A percentile compares a stretch with the other conserved stretches of the same genome.
Evolutionary conservation across 257 asterid species (phyloP).

Genomic region (Gynochthodes officinalis): DNA sequence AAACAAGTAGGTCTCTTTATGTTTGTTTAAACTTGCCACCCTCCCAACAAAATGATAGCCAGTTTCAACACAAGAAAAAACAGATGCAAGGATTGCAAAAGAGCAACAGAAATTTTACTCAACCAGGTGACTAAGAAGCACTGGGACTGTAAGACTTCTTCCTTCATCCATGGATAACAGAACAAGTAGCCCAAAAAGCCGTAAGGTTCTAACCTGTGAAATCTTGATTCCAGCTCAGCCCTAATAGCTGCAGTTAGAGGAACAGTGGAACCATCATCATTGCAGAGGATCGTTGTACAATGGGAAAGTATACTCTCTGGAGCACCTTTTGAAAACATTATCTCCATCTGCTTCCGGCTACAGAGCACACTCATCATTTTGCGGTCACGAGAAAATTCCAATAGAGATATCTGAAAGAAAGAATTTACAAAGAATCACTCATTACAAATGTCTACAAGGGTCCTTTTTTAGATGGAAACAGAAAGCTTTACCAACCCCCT

Average conservation of each 20-base stretch:
- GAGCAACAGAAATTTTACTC: not conserved
- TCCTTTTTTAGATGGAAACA: not conserved
- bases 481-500: not conserved
- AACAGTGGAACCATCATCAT: constrained; percentile 79
- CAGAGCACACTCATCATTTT: constrained; percentile 99
- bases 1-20: not conserved
- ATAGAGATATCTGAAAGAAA: constrained; percentile 64
- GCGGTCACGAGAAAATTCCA: constrained; percentile 99
- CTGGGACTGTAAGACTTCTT: not conserved
- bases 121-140: not conserved
- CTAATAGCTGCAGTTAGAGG: constrained; percentile 73
- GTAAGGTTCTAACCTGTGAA: constrained; percentile 50
- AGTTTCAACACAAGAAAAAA: not conserved
- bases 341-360: constrained; percentile 85
- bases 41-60: not conserved
- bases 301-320: constrained; percentile 94
- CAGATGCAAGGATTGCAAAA: not conserved
- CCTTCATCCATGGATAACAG: constrained; percentile 3
- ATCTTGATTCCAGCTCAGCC: constrained; percentile 73
- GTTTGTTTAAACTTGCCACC: not conserved
- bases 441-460: not conserved
- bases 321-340: constrained; percentile 98
- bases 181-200: constrained; percentile 3
- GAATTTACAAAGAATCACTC: constrained; percentile 19
- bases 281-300: constrained; percentile 85